These are phyloP conservation scores for Trypanosoma vivax DNA, from an alignment of 208 protist genomes.

Conservation along the genomic window DNA sequence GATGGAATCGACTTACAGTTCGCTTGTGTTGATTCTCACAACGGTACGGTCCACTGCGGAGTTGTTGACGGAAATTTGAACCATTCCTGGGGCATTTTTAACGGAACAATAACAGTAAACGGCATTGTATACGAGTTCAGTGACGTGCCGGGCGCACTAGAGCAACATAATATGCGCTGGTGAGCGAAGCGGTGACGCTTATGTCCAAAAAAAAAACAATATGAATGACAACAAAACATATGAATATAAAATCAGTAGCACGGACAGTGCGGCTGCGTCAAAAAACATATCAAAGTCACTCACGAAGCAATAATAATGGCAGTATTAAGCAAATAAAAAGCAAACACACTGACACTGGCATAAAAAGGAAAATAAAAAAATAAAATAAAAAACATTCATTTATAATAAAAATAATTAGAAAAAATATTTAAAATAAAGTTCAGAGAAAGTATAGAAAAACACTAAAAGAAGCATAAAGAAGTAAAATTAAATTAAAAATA, in stretches of 20 bases:
- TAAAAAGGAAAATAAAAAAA: conserved; percentile 1
- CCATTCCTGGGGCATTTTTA: conserved; percentile 36
- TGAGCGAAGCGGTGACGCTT: conserved; percentile 2
- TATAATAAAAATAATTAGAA: too few species aligned
- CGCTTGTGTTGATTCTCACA: conserved; percentile 19
- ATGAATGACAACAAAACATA: too few species aligned
- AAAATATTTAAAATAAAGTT: not conserved
- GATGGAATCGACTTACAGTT: conserved; percentile 23
- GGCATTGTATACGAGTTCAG: conserved; percentile 13
- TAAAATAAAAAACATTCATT: too few species aligned
- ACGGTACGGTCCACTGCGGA: conserved; percentile 16
- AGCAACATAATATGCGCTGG: conserved; percentile 37
- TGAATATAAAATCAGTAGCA: too few species aligned
- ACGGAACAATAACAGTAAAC: conserved; percentile 17
- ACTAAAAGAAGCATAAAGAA: not conserved
- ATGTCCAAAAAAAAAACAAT: not conserved
- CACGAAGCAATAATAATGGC: too few species aligned
- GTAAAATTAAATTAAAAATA: not conserved
- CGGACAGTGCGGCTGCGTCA: too few species aligned
- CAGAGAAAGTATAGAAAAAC: not conserved
- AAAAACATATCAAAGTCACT: too few species aligned
- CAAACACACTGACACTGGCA: not conserved
- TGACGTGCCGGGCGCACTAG: conserved; percentile 26
- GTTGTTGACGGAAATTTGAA: conserved; percentile 28
- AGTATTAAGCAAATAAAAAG: too few species aligned